Evolutionary conservation across 2,329 filamentous ascomycete genomes (phyloP), one percentile per base, ranked within the genome.

Genomic region (Talaromyces sp.): DNA sequence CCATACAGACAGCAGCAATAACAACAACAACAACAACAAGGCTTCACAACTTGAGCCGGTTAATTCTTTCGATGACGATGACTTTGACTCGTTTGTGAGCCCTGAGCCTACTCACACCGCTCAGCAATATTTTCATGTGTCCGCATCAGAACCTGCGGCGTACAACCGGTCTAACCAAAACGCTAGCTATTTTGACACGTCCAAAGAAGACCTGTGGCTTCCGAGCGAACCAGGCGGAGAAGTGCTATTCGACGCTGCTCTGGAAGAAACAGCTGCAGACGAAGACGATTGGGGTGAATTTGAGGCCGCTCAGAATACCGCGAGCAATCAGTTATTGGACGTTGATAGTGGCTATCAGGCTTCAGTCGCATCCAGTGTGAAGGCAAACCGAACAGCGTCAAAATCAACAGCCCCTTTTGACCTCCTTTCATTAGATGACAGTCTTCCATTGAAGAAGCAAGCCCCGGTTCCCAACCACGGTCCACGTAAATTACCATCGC

Each of bases 201-300:
- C 51, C 12, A 31, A 55, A 16, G 27, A 55, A 40, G 47, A 40
- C 40, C 31, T 60, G 10, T 60, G 61, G 47, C 62, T 52, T 50
- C 62, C 47, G 2, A 52, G 60, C 33, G 42, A 56, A n/a, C 36
- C 60, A 44, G 62, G 55, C 30, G 57, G 54, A 10, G 62, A 86
- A 65, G 82, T 91, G 3, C 76, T 91, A 2, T 91, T 91, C 70
- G 88, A 91, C 72, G 87, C 84, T 40, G 65, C 72, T 34, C 64
- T 70, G 7, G 75, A 77, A 53, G 57, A 56, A 42, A 61, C 63
- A 33, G 65, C 67, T 12, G 68, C 72, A 34, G 67, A 66, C 9
- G 74, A 77, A 36, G 78, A 79, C 55, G 76, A 76, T 9, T 81
- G 78, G 78, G 79, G 78, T n/a, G 77, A 79, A 51, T 80, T 80